Base-by-base conservation (phyloP, 768 basidiomycete genomes). In the Mycena olivaceomarginata region DNA sequence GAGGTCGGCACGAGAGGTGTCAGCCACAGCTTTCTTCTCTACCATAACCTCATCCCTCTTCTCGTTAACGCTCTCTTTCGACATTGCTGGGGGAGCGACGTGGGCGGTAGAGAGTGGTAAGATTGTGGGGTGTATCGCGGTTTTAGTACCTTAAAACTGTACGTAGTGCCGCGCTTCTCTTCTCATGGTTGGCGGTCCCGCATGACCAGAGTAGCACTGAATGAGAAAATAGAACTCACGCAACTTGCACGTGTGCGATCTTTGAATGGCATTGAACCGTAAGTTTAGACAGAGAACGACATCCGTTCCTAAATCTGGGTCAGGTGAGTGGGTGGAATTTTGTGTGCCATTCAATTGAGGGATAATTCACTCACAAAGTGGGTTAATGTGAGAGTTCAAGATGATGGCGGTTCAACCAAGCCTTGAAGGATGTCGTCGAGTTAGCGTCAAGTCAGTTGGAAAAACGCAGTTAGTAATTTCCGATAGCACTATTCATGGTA, bases 41-140 rank as follows among this genome's bases (percentile, higher is more conserved):
- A 70, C n/a, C 16, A 66, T 15, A 45, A 37, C 18, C 12, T 68
- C 41, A 11, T 77, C 67, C 2, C 60, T 39, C 46, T 76, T 70
- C 45, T 72, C 74, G 60, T 64, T 75, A 56, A 68, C 74, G 43
- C 66, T 76, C 40, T 75, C 74, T 45, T 57, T 63, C 18, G 71
- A 73, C 78, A 76, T 79, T 18, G 65, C 57, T 18, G 64, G 31
- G 12, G 18, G 63, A 48, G 15, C 13, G 46, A 40, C 57, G 59
- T 56, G 45, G 71, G 56, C 31, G 4, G 48, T 20, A 43, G 10
- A 40, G 70, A 16, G 70, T 20, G 22, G 76, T 62, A 43, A 57
- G 56, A 25, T 11, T n/a, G 59, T 40, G 43, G 69, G 60, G 45
- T 18, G 39, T 46, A 41, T 45, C 48, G 60, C 43, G 62, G 51